These are phyloP conservation scores for Fagus sylvatica DNA, from an alignment of 306 rosid genomes.

Conservation along the genomic window DNA sequence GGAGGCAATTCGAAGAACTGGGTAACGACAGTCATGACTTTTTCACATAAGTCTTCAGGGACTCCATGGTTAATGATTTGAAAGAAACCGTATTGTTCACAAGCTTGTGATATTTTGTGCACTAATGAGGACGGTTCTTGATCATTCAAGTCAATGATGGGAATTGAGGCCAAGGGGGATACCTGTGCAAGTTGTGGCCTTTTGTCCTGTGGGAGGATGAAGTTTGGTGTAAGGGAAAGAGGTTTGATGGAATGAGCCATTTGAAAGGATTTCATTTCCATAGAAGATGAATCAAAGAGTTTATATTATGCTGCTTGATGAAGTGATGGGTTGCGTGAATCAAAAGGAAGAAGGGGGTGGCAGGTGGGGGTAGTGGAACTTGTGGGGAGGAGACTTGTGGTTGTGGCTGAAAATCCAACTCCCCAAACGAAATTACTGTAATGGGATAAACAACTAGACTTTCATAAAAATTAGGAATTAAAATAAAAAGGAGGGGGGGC, in stretches of 20 bases:
- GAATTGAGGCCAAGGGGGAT: slow-evolving; percentile 34
- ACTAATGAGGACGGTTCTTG: slow-evolving; percentile 15
- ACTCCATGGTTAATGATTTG: slow-evolving; percentile 53
- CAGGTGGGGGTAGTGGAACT: no score
- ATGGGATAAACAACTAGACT: no score
- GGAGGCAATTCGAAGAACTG: slow-evolving; percentile 44
- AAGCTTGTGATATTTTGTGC: slow-evolving; percentile 42
- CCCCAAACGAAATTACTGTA: no score
- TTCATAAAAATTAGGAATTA: no score
- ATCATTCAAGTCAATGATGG: slow-evolving; percentile 43
- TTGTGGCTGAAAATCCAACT: no score
- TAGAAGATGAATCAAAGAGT: neutral
- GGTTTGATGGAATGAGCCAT: slow-evolving; percentile 28
- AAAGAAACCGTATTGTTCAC: slow-evolving; percentile 51
- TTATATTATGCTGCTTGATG: no score
- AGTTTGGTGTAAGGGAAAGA: slow-evolving; percentile 29
- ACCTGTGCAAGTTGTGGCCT: slow-evolving; percentile 50
- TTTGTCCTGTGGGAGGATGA: slow-evolving; percentile 39
- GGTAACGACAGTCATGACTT: slow-evolving; percentile 24
- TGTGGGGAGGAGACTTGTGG: no score
- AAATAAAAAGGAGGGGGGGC: no score
- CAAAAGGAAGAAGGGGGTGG: no score
- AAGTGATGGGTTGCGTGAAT: no score
- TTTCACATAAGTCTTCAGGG: slow-evolving; percentile 35
- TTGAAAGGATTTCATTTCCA: slow-evolving; percentile 31